These are phyloP conservation scores for Penicillium sp. DNA, from an alignment of 2,329 filamentous ascomycete species.

Conservation along the genomic window DNA sequence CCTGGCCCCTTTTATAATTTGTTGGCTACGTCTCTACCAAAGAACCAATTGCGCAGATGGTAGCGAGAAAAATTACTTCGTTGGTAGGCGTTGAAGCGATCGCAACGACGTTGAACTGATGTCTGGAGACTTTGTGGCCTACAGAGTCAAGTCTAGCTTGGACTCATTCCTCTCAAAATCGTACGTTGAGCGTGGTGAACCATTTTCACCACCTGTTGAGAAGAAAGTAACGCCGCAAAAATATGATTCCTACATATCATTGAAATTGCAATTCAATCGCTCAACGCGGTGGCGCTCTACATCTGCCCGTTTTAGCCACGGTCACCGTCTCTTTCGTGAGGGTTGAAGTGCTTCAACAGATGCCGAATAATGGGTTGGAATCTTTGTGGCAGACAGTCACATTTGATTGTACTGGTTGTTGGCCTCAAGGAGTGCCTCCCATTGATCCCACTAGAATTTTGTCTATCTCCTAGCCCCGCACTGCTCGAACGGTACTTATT, in stretches of 20 bases:
- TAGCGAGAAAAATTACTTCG: background rate
- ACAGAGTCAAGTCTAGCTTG: background rate
- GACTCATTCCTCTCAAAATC: background rate
- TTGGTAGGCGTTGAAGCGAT: background rate
- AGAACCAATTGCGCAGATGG: background rate
- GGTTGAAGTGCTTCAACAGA: background rate
- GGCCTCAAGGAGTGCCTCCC: no score
- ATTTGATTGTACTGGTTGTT: background rate
- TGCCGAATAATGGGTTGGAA: no score
- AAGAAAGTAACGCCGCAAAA: background rate
- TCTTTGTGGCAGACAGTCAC: no score
- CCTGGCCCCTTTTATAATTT: background rate
- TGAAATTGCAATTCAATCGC: background rate
- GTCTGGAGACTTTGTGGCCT: slow-evolving; percentile 1
- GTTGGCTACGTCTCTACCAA: background rate
- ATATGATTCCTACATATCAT: background rate
- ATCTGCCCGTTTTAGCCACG: no score
- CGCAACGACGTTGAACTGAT: background rate
- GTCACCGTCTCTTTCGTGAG: background rate
- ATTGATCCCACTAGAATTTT: no score
- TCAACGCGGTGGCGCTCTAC: background rate
- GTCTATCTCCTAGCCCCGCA: no score
- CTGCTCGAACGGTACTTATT: no score
- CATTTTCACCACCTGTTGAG: slow-evolving; percentile 2
- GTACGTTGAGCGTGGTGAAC: background rate